A percentile compares a stretch with the other conserved stretches of the same genome.
Evolutionary conservation across 305 asterid species (phyloP).

Genomic region (Caryopteris hybrid): DNA sequence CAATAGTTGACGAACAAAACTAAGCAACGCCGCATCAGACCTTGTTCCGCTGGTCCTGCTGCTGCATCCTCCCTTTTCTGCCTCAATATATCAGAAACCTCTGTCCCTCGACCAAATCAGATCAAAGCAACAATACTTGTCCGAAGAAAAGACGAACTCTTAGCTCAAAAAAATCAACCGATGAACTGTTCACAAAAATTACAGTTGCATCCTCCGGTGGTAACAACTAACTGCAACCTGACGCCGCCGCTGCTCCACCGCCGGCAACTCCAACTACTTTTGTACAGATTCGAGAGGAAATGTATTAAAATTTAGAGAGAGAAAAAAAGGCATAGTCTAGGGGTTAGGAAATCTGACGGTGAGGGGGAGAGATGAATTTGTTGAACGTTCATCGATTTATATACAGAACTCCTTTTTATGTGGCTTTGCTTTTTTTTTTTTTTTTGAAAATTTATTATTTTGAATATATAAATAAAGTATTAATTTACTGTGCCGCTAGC

Average conservation of each 20-base stretch:
- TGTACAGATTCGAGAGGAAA: neutral
- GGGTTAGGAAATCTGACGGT: constrained; percentile 20
- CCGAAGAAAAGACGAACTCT: neutral
- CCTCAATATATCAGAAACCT: neutral
- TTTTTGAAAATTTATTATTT: neutral
- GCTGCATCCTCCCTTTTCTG: constrained; percentile 34
- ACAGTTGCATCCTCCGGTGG: constrained; percentile 10
- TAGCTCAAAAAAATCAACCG: neutral
- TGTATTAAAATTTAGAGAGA: neutral
- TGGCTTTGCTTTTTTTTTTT: neutral
- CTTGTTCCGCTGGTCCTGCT: constrained; percentile 41
- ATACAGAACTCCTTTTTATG: neutral
- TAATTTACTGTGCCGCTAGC: too few relatives aligned
- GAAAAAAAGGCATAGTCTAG: neutral
- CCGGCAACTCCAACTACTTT: neutral
- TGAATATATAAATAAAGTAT: neutral
- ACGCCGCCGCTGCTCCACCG: constrained; percentile 8
- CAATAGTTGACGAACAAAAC: neutral
- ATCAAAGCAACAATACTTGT: constrained; percentile 7
- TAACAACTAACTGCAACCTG: neutral
- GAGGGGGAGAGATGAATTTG: neutral
- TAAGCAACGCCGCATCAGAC: constrained; percentile 17
- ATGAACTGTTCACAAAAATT: neutral
- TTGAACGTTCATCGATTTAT: constrained; percentile 17
- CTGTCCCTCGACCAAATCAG: constrained; percentile 24